Evolutionary conservation across 2,329 filamentous ascomycete species (phyloP).

Genomic region (Hansfordia pulvinata): DNA sequence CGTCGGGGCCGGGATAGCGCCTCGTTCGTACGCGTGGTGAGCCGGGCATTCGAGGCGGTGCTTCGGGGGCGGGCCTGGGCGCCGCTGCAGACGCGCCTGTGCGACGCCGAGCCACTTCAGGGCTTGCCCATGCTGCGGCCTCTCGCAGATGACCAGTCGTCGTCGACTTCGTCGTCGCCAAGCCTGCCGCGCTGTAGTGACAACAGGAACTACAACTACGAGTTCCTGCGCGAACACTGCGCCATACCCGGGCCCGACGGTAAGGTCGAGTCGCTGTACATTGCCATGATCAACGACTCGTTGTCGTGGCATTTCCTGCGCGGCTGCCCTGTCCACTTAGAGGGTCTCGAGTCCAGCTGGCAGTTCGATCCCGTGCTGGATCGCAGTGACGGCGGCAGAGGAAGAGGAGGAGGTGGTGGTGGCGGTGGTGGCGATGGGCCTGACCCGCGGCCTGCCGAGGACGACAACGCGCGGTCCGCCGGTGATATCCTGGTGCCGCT

Average conservation of each 20-base stretch:
- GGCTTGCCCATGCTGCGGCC: constrained; percentile 47
- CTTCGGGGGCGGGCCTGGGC: constrained; percentile 38
- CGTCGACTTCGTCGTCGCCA: constrained; percentile 22
- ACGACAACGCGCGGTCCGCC: constrained; percentile 25
- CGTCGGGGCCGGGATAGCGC: constrained; percentile 33
- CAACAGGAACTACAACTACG: constrained; percentile 30
- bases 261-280: constrained; percentile 45
- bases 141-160: constrained; percentile 29
- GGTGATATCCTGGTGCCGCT: constrained; percentile 28
- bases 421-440: no score
- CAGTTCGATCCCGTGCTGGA: constrained; percentile 36
- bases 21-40: constrained; percentile 34
- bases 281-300: constrained; percentile 38
- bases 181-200: no score
- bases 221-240: constrained; percentile 38
- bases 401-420: no score
- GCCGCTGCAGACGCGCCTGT: constrained; percentile 43
- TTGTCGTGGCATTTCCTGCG: constrained; percentile 42
- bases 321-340: constrained; percentile 30
- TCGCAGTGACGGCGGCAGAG: no score
- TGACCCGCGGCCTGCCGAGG: no score
- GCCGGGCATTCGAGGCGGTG: constrained; percentile 32
- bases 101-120: constrained; percentile 37
- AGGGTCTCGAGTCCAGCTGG: constrained; percentile 42
- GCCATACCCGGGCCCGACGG: constrained; percentile 40